A percentile compares a stretch with the other conserved stretches of the same genome.
Conservation (phyloP, 1,284 basidiomycete genomes). For the Chiua sp. region DNA sequence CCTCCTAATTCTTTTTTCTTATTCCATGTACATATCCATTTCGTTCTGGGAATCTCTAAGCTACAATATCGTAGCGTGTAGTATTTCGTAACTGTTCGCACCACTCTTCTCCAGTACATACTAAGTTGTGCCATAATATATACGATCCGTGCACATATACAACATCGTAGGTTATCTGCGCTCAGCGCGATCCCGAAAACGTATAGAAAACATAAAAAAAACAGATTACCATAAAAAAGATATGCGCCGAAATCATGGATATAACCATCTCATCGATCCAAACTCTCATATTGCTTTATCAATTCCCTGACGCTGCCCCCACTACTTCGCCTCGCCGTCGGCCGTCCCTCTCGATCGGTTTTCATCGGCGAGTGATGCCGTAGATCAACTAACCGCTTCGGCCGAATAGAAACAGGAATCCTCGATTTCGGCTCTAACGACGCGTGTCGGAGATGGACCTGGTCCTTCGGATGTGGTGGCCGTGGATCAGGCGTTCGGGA, state of each 20-base stretch:
- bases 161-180: constrained; percentile 8
- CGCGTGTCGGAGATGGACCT: constrained; percentile 61
- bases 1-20: neutral
- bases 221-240: neutral
- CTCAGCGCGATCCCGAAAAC: constrained; percentile 17
- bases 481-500: constrained; percentile 51
- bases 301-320: constrained; percentile 72
- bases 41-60: neutral
- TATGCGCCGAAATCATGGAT: neutral
- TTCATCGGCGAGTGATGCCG: constrained; percentile 49
- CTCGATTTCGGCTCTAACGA: constrained; percentile 47
- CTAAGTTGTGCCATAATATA: neutral
- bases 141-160: neutral
- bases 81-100: neutral
- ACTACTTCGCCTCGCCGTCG: constrained; percentile 46
- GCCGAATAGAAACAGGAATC: constrained; percentile 48
- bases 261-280: constrained; percentile 19
- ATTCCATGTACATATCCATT: neutral
- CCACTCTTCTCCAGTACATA: neutral
- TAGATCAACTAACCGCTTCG: constrained; percentile 60
- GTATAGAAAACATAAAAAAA: constrained; percentile 2
- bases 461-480: constrained; percentile 60
- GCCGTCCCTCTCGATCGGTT: neutral
- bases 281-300: constrained; percentile 63
- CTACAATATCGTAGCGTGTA: constrained; percentile 3